phyloP scores from a whole-genome alignment of 306 rosid species.

The Acacia confusa region DNA sequence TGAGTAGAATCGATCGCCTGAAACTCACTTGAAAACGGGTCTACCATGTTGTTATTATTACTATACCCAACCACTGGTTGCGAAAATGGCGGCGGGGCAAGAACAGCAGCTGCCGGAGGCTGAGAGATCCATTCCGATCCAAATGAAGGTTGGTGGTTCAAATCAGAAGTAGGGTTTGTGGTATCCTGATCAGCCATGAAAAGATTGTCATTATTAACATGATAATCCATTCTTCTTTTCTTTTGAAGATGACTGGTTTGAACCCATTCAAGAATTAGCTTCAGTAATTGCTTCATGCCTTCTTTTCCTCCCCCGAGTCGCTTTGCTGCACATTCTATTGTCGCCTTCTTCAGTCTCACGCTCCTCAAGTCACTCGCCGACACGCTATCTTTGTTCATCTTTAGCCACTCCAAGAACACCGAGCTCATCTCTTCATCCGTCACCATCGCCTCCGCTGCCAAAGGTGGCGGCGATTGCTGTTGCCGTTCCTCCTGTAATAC shows the following conservation, averaged over 20 bases:
- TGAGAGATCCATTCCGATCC: slow-evolving; percentile 28
- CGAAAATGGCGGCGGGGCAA: slow-evolving; percentile 24
- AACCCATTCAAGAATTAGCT: slow-evolving; percentile 74
- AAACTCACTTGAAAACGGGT: slow-evolving; percentile 29
- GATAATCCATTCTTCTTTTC: slow-evolving; percentile 18
- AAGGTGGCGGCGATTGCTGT: neutral
- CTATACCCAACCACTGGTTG: slow-evolving; percentile 32
- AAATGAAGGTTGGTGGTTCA: neutral
- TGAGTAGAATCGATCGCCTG: slow-evolving; percentile 43
- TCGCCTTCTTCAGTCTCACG: slow-evolving; percentile 59
- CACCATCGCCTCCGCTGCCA: neutral
- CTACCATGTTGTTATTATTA: neutral
- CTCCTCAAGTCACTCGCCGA: slow-evolving; percentile 68
- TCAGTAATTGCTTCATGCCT: slow-evolving; percentile 62
- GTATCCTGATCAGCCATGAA: slow-evolving; percentile 17
- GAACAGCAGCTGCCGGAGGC: slow-evolving; percentile 19
- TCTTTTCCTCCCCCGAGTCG: slow-evolving; percentile 71
- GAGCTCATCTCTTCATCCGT: slow-evolving; percentile 46
- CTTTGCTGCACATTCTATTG: slow-evolving; percentile 58
- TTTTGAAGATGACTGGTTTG: slow-evolving; percentile 63
- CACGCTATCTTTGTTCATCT: slow-evolving; percentile 53
- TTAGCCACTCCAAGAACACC: slow-evolving; percentile 74
- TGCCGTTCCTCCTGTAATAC: neutral
- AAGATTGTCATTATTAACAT: neutral
- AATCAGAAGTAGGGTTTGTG: slow-evolving; percentile 27